Base-by-base conservation (phyloP, 257 asterid genomes). In the Fraxinus pennsylvanica region DNA sequence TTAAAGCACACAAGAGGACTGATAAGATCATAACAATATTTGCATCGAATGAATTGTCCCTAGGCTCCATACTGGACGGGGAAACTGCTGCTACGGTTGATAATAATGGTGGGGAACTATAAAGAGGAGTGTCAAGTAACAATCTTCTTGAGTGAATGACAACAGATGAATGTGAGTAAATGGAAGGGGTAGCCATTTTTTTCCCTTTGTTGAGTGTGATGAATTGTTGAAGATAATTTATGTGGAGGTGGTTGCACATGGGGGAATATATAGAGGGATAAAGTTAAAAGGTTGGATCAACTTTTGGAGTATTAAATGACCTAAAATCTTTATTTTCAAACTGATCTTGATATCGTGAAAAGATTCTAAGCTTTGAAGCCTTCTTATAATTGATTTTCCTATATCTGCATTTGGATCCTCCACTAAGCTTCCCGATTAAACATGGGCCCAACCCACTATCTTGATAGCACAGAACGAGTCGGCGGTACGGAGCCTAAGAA, bases 21-120 rank as follows among this genome's bases (percentile, higher is more conserved):
- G 92, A 86, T 3, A 89, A 78, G 6, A 89, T 89, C 90, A 89
- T 87, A 2, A 89, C 90, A 6, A 89, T 88, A 41, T 89, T 85
- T 0, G 88, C 84, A n/a, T 89, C 91, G 22, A 89, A 87, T 8
- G 78, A 79, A 81, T 75, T 75, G 66, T 76, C 76, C 32, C 52
- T 59, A 0, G 69, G 78, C 15, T 36, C 43, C 1, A 39, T 0
- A 76, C 3, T 7, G 79, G 39, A 17, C 15, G 30, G 15, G 22
- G 68, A 1, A 22, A 41, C 29, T 32, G 84, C 38, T 25, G 87
- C 82, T 8, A 87, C 73, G 5, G 82, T n/a, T 1, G 90, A 47
- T 69, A 47, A 47, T 69, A 47, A 9, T 9, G 84, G 73, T 1
- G 87, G 82, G 5, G 86, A 33, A 73, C 14, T 30, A 85, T 73